A percentile compares a stretch with the other conserved stretches of the same genome.
Evolutionary conservation across 345 rosid species (phyloP).

Genomic region (Lepidium didymum): DNA sequence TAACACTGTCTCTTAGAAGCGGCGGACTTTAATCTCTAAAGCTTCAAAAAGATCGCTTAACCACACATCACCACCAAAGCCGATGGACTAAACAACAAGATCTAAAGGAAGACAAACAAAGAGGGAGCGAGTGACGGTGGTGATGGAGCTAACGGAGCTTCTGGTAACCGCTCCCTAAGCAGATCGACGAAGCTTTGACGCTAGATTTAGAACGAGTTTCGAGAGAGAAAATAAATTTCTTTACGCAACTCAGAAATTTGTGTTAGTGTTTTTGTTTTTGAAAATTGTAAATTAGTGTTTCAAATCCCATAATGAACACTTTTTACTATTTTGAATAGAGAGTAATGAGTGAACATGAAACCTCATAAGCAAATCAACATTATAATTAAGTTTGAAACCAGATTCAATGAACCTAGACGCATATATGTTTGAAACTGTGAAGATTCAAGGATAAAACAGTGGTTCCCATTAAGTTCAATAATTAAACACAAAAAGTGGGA

Average conservation of each 20-base stretch:
- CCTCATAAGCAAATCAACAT: conserved; percentile 4
- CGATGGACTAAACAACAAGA: too few relatives aligned
- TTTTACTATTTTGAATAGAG: neutral
- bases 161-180: too few relatives aligned
- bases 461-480: conserved; percentile 26
- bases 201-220: too few relatives aligned
- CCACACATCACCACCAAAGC: too few relatives aligned
- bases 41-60: too few relatives aligned
- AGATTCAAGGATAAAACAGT: conserved; percentile 15
- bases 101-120: too few relatives aligned
- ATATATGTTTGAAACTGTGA: neutral
- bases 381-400: neutral
- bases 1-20: too few relatives aligned
- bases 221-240: too few relatives aligned
- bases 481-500: conserved; percentile 16
- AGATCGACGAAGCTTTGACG: too few relatives aligned
- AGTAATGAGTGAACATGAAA: neutral
- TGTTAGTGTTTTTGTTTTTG: neutral
- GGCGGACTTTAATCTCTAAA: too few relatives aligned
- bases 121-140: too few relatives aligned
- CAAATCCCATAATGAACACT: neutral
- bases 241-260: conserved; percentile 14
- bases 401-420: conserved; percentile 33
- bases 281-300: neutral
- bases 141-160: too few relatives aligned